Evolutionary conservation across 306 rosid species (phyloP).

Genomic region (Luffa acutangula): DNA sequence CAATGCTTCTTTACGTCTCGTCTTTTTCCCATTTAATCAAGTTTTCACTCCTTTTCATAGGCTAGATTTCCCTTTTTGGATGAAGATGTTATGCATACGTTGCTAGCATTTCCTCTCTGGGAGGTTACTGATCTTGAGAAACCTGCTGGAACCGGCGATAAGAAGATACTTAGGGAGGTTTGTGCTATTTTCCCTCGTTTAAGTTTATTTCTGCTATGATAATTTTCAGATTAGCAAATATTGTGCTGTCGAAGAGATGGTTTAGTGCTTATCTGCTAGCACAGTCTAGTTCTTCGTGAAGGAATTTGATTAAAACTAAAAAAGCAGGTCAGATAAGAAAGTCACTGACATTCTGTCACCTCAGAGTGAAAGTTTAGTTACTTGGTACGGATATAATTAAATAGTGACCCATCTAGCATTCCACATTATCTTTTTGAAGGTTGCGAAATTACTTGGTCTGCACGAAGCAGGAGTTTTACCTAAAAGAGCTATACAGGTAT

Average conservation of each 20-base stretch:
- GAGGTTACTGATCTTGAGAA: constrained; percentile 80
- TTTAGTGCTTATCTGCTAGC: background rate
- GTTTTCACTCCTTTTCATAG: constrained; percentile 18
- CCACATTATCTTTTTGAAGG: constrained; percentile 32
- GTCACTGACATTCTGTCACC: background rate
- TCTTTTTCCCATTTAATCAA: constrained; percentile 1
- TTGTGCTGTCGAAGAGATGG: background rate
- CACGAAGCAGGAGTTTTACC: constrained; percentile 81
- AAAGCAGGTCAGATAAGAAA: background rate
- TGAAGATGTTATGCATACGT: constrained; percentile 66
- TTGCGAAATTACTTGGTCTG: constrained; percentile 78
- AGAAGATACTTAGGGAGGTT: constrained; percentile 87
- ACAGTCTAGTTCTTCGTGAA: background rate
- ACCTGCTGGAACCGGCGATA: constrained; percentile 84
- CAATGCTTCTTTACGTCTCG: background rate
- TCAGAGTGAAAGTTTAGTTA: background rate
- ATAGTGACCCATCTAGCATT: background rate
- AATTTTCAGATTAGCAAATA: background rate
- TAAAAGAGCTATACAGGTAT: constrained; percentile 94
- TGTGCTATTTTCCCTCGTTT: background rate
- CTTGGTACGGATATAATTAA: background rate
- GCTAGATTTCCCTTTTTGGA: constrained; percentile 97
- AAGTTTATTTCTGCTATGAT: background rate
- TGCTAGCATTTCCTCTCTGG: constrained; percentile 78
- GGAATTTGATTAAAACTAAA: background rate